Evolutionary conservation across 1,284 basidiomycete species (phyloP), one percentile per base, ranked within the genome.

Genomic region (Pseudozyma sp.): DNA sequence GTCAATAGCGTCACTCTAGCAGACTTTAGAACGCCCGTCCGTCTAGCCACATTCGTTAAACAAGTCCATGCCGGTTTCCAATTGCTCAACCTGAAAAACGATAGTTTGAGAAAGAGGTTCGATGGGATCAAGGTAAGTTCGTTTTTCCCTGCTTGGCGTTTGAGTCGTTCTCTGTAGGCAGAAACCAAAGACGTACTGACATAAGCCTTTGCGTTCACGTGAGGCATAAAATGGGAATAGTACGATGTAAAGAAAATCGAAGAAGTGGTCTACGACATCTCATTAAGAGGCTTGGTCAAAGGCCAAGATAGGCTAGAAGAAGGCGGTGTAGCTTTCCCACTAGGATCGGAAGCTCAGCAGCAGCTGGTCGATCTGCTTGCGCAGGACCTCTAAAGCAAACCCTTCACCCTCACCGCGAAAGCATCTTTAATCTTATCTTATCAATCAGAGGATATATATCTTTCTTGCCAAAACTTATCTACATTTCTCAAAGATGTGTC

Each of bases 231-330:
- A 10, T 18, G n/a, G n/a, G 43, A 2, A 18, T 56, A 83, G 77
- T 85, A 85, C 68, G 84, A 85, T 47, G 76, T 85, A 19, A 83
- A 83, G 39, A 80, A 80, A 51, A 78, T 80, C 50, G 83, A 85
- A 60, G 82, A 85, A 47, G 70, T 85, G 31, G 71, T 85, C 19
- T 80, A 84, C 63, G 80, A 85, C 60, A 70, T 84, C 36, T 77
- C 75, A 1, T 55, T 84, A 19, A 58, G 83, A 14, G 76, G 75
- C 5, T 43, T 82, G 1, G 60, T 76, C 14, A 59, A 40, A 9
- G 61, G 49, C 16, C 13, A 42, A 10, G 68, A 67, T 35, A 38
- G 54, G 1, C 52, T 42, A 1, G 12, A 31, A 2, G 43, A 69
- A 8, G 51, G 68, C 9, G 73, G 70, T 3, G 34, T 73, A 10